A percentile compares a stretch with the other conserved stretches of the same genome.
These are phyloP conservation scores for Lichtheimia corymbifera DNA, from an alignment of 371 early-diverging fungal genomes.

Conservation along the genomic window DNA sequence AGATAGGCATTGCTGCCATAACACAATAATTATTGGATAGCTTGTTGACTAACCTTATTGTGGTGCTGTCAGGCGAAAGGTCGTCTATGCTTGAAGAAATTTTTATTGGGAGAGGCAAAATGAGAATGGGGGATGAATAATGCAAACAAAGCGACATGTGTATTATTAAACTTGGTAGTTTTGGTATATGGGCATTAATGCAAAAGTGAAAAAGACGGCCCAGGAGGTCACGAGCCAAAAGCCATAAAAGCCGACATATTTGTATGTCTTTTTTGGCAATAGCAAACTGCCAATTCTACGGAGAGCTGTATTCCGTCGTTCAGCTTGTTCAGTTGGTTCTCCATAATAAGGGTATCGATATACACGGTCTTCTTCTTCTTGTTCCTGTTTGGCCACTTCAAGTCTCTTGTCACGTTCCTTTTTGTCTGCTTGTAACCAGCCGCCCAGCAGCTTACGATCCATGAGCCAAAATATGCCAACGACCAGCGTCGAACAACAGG, in stretches of 20 bases:
- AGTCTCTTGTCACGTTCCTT: constrained; percentile 34
- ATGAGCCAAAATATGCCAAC: constrained; percentile 32
- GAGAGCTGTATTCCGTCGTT: constrained; percentile 16
- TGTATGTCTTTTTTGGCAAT: constrained; percentile 23
- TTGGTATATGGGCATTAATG: constrained; percentile 49
- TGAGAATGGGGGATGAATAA: no score
- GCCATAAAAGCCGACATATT: constrained; percentile 25
- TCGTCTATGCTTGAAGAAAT: no score
- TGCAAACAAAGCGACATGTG: no score
- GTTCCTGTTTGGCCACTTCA: constrained; percentile 26
- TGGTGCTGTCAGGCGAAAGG: no score
- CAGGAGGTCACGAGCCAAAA: constrained; percentile 45
- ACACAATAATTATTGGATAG: no score
- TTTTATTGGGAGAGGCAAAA: no score
- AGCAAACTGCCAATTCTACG: constrained; percentile 33
- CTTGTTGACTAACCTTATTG: no score
- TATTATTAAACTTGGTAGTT: constrained; percentile 18
- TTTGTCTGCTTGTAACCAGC: constrained; percentile 44
- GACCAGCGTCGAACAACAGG: constrained; percentile 24
- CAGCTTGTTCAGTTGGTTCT: constrained; percentile 15
- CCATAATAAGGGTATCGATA: constrained; percentile 21
- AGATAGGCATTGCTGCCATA: no score
- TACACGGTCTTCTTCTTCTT: constrained; percentile 25
- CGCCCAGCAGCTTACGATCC: constrained; percentile 30
- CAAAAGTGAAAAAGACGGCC: constrained; percentile 46